Percentiles rank a stretch among this genome's conserved stretches.
Conservation (phyloP, 139 green algal species). For the Deuterostichococcus epilithicus region DNA sequence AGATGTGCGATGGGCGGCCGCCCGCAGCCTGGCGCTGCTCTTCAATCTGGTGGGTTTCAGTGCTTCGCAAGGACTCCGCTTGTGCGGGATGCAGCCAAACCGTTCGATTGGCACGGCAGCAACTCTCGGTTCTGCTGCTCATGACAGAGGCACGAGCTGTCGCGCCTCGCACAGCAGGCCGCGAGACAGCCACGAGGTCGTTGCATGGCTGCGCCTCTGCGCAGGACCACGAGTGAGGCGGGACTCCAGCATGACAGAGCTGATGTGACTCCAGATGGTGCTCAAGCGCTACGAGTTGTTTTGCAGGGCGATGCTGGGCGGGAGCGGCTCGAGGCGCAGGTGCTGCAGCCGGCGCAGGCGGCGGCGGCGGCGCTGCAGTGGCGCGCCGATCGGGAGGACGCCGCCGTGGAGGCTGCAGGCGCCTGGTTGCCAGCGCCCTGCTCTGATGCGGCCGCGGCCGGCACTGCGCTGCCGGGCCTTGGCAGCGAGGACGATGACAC, state of each 20-base stretch:
- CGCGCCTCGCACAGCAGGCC: background rate
- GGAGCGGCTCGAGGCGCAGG: constrained; percentile 13
- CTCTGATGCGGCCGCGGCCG: constrained; percentile 7
- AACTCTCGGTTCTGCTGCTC: background rate
- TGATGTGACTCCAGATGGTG: background rate
- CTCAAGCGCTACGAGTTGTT: background rate
- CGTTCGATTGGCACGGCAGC: background rate
- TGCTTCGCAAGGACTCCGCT: background rate
- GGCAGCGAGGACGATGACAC: background rate
- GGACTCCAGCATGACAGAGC: background rate
- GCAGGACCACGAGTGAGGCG: background rate
- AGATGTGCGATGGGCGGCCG: constrained; percentile 42
- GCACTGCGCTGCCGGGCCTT: background rate
- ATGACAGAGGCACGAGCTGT: background rate
- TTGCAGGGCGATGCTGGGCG: constrained; percentile 23
- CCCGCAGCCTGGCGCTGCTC: constrained; percentile 28
- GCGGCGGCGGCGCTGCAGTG: constrained; percentile 21
- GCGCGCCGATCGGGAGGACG: constrained; percentile 26
- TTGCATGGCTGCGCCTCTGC: background rate
- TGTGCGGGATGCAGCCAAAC: background rate
- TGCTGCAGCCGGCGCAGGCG: constrained; percentile 31
- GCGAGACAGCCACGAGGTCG: background rate
- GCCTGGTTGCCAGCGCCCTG: constrained; percentile 27
- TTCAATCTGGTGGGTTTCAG: constrained; percentile 19
- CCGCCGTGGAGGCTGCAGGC: constrained; percentile 33